Evolutionary conservation across 78 protist genomes (phyloP).

Genomic region (slime mould (Dictyostelium discoideum)): DNA sequence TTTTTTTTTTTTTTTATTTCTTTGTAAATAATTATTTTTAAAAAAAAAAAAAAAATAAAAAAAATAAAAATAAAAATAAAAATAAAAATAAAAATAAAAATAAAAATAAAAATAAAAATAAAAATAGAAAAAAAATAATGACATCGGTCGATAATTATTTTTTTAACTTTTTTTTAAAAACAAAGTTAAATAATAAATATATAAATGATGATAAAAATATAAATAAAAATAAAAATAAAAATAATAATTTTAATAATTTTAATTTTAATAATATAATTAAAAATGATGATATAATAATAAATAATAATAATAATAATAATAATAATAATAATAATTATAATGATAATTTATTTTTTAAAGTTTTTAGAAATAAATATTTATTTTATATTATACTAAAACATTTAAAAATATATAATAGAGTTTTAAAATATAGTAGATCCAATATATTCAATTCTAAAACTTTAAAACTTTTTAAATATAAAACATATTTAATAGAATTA

Average conservation of each 20-base stretch:
- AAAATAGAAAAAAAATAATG: neutral
- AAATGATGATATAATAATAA: too few species aligned
- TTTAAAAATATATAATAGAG: neutral
- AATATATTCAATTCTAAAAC: neutral
- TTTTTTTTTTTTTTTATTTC: too few species aligned
- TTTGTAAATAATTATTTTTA: too few species aligned
- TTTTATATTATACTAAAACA: neutral
- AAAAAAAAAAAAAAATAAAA: too few species aligned
- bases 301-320: neutral
- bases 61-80: too few species aligned
- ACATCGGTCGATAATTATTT: neutral
- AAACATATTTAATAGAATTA: neutral
- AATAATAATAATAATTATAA: neutral
- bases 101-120: too few species aligned
- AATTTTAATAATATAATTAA: neutral
- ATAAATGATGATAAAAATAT: too few species aligned
- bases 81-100: too few species aligned
- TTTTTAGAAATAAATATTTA: neutral
- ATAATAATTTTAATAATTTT: neutral
- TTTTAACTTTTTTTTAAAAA: too few species aligned
- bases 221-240: neutral
- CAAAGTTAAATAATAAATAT: neutral
- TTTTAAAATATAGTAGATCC: neutral
- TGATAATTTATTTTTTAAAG: neutral
- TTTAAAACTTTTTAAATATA: neutral